Evolutionary conservation across 768 basidiomycete species (phyloP), one percentile per base, ranked within the genome.

Genomic region (Clathrus columnatus): DNA sequence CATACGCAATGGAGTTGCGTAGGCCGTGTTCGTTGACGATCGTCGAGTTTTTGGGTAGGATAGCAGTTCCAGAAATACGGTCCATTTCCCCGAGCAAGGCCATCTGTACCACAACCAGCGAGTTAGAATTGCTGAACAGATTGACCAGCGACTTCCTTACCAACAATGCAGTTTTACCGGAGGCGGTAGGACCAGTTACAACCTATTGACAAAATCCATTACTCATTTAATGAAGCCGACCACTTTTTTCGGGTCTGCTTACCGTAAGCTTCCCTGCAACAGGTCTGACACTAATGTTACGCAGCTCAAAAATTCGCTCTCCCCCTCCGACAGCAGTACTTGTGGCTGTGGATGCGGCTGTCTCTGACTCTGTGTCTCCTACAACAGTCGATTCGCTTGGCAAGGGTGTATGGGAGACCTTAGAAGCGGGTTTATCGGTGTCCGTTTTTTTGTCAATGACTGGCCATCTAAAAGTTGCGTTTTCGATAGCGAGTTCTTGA

Each of bases 1-100:
- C 83, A 61, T 87, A 90, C 0, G 86, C 83, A 10, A 89, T 77
- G 1, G 79, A 64, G 51, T 73, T 69, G 8, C 65, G 53, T 26
- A 72, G 57, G 1, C 71, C 70, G 21, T 67, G 58, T 18, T 63
- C 60, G 52, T 73, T 68, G 7, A 70, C 61, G 28, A 63, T 62
- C 2, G 56, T 54, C 4, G 62, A 51, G 30, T 68, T 56, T 52
- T 72, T 73, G 26, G 54, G 54, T n/a, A 55, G 46, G 7, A 42
- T 10, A n/a, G 21, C 69, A 11, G 51, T 51, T 17, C 65, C 46
- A 18, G 48, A 50, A 1, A 41, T 8, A 29, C 51, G 43, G 18
- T 61, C 57, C 63, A 67, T 63, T 50, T 66, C 66, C 29, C 65
- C 63, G 4, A 62, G 32, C 6, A 59, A 54, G 20, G 61, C 60